Evolutionary conservation across 2,329 filamentous ascomycete genomes (phyloP).

Genomic region (Xenoacremonium recifei): DNA sequence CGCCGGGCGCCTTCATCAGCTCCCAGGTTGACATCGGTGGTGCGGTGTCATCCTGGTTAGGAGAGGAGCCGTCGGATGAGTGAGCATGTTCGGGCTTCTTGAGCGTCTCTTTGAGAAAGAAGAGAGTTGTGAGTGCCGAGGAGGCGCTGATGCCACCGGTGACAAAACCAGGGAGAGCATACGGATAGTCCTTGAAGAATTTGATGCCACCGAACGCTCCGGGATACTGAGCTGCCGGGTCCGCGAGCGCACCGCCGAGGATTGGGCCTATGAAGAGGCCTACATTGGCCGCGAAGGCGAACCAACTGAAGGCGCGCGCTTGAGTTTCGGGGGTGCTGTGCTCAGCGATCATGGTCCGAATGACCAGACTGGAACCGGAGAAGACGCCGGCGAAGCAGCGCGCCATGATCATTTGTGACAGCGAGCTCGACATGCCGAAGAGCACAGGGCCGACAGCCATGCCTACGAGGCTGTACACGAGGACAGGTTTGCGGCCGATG

Average conservation of each 20-base stretch:
- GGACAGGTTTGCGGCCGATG: constrained; percentile 69
- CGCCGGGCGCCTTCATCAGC: constrained; percentile 62
- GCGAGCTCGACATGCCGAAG: constrained; percentile 64
- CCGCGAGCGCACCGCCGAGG: constrained; percentile 66
- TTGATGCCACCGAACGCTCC: constrained; percentile 43
- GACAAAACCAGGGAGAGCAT: constrained; percentile 54
- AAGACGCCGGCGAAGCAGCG: constrained; percentile 72
- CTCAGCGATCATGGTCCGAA: constrained; percentile 76
- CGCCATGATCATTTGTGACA: constrained; percentile 75
- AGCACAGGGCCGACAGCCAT: constrained; percentile 58
- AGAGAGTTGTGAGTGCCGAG: constrained; percentile 47
- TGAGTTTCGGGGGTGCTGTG: constrained; percentile 68
- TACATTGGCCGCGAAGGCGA: constrained; percentile 72
- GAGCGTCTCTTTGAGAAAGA: constrained; percentile 66
- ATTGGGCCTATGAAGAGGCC: constrained; percentile 73
- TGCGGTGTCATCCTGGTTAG: constrained; percentile 3
- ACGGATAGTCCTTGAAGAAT: constrained; percentile 52
- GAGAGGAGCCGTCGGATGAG: constrained; percentile 1
- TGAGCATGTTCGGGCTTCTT: constrained; percentile 17
- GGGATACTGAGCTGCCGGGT: constrained; percentile 65
- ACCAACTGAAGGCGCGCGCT: constrained; percentile 72
- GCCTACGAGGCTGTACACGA: constrained; percentile 66
- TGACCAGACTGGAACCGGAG: constrained; percentile 69
- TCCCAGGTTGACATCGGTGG: constrained; percentile 22
- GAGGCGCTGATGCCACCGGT: constrained; percentile 55